Evolutionary conservation across 352 stramenopile species (phyloP).

Genomic region (Aphanomyces stellatus): DNA sequence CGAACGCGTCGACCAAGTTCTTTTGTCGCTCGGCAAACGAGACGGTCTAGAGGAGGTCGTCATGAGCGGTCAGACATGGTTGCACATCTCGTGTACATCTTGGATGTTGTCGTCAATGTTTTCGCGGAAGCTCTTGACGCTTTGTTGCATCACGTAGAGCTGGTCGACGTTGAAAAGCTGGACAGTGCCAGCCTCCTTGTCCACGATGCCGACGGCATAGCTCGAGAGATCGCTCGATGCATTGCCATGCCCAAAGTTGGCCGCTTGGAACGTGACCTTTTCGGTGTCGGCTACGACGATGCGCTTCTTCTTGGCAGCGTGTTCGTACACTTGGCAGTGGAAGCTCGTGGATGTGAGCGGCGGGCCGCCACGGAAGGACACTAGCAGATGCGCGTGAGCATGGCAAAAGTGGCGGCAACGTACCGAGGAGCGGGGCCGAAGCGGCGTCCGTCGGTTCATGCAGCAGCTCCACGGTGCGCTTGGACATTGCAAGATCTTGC

Average conservation of each 20-base stretch:
- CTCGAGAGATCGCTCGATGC: constrained; percentile 55
- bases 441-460: constrained; percentile 7
- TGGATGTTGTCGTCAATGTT: constrained; percentile 27
- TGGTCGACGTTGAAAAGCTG: constrained; percentile 70
- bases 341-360: constrained; percentile 50
- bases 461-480: constrained; percentile 12
- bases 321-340: constrained; percentile 74
- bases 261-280: constrained; percentile 74
- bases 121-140: constrained; percentile 42
- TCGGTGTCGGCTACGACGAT: constrained; percentile 68
- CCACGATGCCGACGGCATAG: constrained; percentile 69
- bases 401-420: background rate
- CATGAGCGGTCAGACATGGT: too few relatives aligned
- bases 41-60: constrained; percentile 46
- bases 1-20: constrained; percentile 71
- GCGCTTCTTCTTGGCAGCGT: constrained; percentile 68
- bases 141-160: constrained; percentile 83
- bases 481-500: constrained; percentile 17
- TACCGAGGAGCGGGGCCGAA: constrained; percentile 17
- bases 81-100: constrained; percentile 60
- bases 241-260: constrained; percentile 78
- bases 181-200: constrained; percentile 65
- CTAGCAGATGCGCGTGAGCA: constrained; percentile 22
- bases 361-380: constrained; percentile 73
- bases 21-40: constrained; percentile 57